Evolutionary conservation across 768 basidiomycete species (phyloP), one percentile per base, ranked within the genome.

Genomic region (Mycena metata): DNA sequence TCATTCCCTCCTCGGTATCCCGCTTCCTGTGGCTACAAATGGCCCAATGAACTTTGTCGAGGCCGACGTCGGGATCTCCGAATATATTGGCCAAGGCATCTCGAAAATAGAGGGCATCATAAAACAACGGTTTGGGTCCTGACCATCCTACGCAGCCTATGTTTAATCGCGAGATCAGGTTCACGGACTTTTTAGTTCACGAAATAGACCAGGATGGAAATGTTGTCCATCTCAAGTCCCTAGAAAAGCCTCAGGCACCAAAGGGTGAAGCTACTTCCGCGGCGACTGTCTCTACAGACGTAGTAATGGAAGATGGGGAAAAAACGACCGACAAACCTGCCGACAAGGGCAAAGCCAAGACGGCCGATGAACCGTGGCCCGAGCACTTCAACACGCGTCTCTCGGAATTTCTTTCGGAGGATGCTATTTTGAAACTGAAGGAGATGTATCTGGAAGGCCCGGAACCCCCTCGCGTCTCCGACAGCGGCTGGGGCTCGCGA

Each of bases 101-200:
- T 85, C 90, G 5, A 88, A 88, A 75, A 90, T 99, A 70, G 87
- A 91, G 58, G 97, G 95, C 6, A 97, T 99, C 75, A 98, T 99
- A 79, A 99, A 99, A 80, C 97, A 99, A 82, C 86, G 97, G 96
- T 96, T 65, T 69, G 86, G 76, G 54, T n/a, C 43, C 42, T 51
- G 60, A 11, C 42, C 26, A 1, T 21, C 7, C 23, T 45, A 47
- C 39, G 60, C 33, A 21, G 45, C 42, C 55, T 33, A 21, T 11
- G n/a, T 41, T 26, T 42, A 57, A 39, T 57, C 26, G 46, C 23
- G 62, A 49, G 52, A 58, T 30, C 75, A 98, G 96, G 74, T 99
- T 99, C 78, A 97, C 97, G 45, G 98, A 99, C 79, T 99, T 99
- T 77, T 74, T 99, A 74, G 98, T 99, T 21, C 92, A 87, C 74